Conservation (phyloP, 2,329 filamentous ascomycete genomes). For the Trichophyton rubrum region DNA sequence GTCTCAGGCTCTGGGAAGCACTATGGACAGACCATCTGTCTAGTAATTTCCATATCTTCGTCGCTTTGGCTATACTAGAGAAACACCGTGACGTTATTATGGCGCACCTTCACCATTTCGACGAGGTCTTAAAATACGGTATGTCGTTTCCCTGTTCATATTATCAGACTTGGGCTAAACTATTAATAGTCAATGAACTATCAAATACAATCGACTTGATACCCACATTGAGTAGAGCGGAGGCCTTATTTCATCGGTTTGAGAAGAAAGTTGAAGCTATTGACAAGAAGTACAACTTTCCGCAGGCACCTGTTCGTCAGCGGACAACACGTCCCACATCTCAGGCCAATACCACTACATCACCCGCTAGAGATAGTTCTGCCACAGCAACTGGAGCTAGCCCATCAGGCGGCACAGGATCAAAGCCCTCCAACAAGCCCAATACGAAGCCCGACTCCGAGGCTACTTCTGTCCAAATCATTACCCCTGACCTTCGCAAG, state of each 20-base stretch:
- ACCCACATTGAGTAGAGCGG: constrained; percentile 73
- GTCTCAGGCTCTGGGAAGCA: constrained; percentile 78
- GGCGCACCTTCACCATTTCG: constrained; percentile 84
- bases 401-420: background rate
- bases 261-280: constrained; percentile 79
- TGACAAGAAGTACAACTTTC: constrained; percentile 83
- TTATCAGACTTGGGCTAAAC: background rate
- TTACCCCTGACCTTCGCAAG: constrained; percentile 47
- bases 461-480: constrained; percentile 17
- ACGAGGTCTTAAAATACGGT: constrained; percentile 95
- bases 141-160: constrained; percentile 26
- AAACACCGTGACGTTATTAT: constrained; percentile 96
- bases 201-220: constrained; percentile 85
- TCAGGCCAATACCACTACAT: constrained; percentile 1
- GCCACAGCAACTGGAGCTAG: background rate
- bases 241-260: constrained; percentile 77
- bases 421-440: background rate
- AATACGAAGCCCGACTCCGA: background rate
- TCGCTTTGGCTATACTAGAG: constrained; percentile 86
- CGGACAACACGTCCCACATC: constrained; percentile 5
- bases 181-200: constrained; percentile 69
- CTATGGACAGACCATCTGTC: constrained; percentile 88
- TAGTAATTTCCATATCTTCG: constrained; percentile 85
- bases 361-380: background rate
- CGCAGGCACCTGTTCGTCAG: constrained; percentile 37